Evolutionary conservation across 495 filamentous ascomycete species (phyloP), one percentile per base, ranked within the genome.

Genomic region (Amphirosellinia nigrospora): DNA sequence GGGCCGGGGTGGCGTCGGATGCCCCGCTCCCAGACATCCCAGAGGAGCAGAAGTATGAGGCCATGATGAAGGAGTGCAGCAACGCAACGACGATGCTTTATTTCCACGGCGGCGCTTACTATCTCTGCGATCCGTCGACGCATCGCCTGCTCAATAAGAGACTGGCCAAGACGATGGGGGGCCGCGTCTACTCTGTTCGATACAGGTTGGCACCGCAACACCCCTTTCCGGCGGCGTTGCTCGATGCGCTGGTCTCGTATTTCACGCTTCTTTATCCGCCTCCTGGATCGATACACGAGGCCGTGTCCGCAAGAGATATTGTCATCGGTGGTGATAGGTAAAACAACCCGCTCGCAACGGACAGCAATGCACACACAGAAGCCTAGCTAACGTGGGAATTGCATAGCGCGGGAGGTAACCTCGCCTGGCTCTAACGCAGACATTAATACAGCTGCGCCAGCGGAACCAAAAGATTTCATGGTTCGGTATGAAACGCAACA

Each of bases 101-200:
- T 76, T 90, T 97, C 77, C 95, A 98, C 77, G 95, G 95, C 52
- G 95, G 95, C 38, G 93, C 90, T n/a, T 91, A 92, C 80, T 94
- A 84, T 41, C 74, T 97, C 63, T 88, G 94, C 84, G 94, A 95
- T 67, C 94, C 94, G 13, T 84, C 85, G 66, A 90, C 88, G 0
- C 91, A 93, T 71, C 82, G 85, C 34, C 70, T 69, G 21, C 77
- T 81, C 34, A 83, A 75, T 36, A 82, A 81, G 64, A 83, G 78
- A 13, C 73, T 89, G 28, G 86, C 86, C 46, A 85, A 84, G 75
- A 48, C 82, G 26, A 84, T 80, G 0, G 82, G 82, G 52, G 86
- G 86, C 78, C 88, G 91, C 23, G 88, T 88, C 43, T 90, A 95
- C 78, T 90, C 87, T 48, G 89, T 96, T 13, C 89, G 93, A n/a